Base-by-base conservation (phyloP, 768 basidiomycete genomes). In the Phlebiopsis gigantea region DNA sequence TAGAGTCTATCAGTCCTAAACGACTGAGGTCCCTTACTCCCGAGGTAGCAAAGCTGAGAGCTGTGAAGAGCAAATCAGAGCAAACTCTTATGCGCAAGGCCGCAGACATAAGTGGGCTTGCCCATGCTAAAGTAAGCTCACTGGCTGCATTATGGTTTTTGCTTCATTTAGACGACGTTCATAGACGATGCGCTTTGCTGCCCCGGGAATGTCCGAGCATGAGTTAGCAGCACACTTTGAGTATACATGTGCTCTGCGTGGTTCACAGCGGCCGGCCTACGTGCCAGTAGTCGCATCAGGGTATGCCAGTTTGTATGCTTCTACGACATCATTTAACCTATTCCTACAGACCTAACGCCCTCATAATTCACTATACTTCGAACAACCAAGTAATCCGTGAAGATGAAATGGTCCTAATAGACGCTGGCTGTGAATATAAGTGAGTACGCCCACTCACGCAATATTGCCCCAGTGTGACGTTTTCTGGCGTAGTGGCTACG, bases 221-320 rank as follows among this genome's bases (percentile, higher is more conserved):
- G 74, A 77, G 17, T 71, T 90, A 7, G 85, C 79, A 0, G 89
- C 95, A 4, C 90, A 93, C 66, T 98, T 98, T 66, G 90, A 96
- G 71, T 97, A 97, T 65, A 63, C 88, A 1, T 95, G 93, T 65
- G 79, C 83, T 3, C 75, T 91, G 43, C 74, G 75, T 15, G 97
- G 97, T 21, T 79, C 91, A 12, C 87, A 93, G 65, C 80, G 95
- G 41, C 82, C 85, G 47, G 95, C 97, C n/a, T 99, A 99, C 67
- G 95, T 99, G 1, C 97, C 97, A 12, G 97, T 99, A 5, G 91
- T 98, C 30, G 96, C 93, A 5, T 94, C 93, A 1, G 97, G 97
- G 90, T 90, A 70, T 59, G 79, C 63, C 43, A 7, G 57, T 61
- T 24, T 4, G 19, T n/a, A 12, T 53, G 7, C 5, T 17, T 48